Base-by-base conservation (phyloP, 2,329 filamentous ascomycete species). In the Xylaria sp. region DNA sequence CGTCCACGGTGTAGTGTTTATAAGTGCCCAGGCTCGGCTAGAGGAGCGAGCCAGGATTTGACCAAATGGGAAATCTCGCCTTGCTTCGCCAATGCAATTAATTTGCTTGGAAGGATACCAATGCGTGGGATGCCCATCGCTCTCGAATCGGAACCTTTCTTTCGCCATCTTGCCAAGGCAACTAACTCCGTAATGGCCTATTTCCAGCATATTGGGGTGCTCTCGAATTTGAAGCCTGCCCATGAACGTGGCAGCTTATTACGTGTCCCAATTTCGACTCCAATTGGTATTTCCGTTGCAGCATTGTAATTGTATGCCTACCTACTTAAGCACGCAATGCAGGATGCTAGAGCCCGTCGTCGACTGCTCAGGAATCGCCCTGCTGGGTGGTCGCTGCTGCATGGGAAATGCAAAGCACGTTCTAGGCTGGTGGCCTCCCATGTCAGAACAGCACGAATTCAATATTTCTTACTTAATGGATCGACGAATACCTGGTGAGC, bases 391-490 rank as follows among this genome's bases (percentile, higher is more conserved):
- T n/a, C n/a, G n/a, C n/a, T 57, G 40, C 52, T 43, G 55, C 9
- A 21, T 40, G 15, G 17, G n/a, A 47, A 21, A 54, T 63, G 60
- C 57, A 60, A 19, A 35, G 52, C 31, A 50, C 45, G 53, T 52
- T 64, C 57, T 64, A 61, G 61, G 38, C 57, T 56, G 31, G 23
- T 14, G 25, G 38, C 23, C 28, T 19, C 33, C 43, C 43, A 51
- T 55, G 35, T 42, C 17, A 23, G 54, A 28, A 45, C 37, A 54
- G 35, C 43, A 51, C 52, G 7, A 50, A 9, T 54, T 47, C 47
- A 54, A 55, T 57, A 57, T 49, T 49, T 43, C 42, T 57, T 53
- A 64, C 56, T 60, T 35, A 61, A 53, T 28, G 33, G 49, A 51
- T 57, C 25, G 31, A 35, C 31, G n/a, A 53, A 31, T n/a, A 23